Base-by-base conservation (phyloP, 2,329 filamentous ascomycete genomes). In the Arthrinium phaeospermum region DNA sequence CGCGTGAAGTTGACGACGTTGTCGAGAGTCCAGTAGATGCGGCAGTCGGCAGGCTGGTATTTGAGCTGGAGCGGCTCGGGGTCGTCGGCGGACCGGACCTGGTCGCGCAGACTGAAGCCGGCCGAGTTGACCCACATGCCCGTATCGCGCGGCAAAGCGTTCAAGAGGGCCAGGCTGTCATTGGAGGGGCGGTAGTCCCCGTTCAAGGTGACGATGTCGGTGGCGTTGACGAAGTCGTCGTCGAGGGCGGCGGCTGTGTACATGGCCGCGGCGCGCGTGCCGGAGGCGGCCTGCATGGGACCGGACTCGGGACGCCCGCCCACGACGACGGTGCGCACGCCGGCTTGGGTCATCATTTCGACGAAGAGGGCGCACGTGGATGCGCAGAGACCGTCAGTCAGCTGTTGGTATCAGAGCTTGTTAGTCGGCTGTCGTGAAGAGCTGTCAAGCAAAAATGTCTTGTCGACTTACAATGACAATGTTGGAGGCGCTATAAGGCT, bases 31-130 rank as follows among this genome's bases (percentile, higher is more conserved):
- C 88, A 91, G 77, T 86, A 92, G 16, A 92, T 78, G 7, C 90
- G 83, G 75, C 90, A 92, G 75, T 90, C 87, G 0, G 90, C 88
- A 0, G 89, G 85, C 74, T 91, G 87, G 71, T 90, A 89, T 1
- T 88, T 80, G 76, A 92, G 92, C 75, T 93, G 91, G n/a, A 87
- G 79, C 22, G 90, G 87, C 30, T 77, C 67, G 71, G 74, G 73
- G n/a, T 72, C 71, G 2, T 75, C 71, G 0, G 41, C 67, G 3
- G 44, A 68, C 41, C 75, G 75, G 30, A 78, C 71, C 69, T 78
- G 75, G 44, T 78, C 78, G 16, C 77, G 75, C 7, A 79, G 71
- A 49, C 77, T 79, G 72, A 79, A 67, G 2, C 70, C 69, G 4
- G 72, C 76, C 14, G 72, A 75, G 41, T 68, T 30, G 67, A 75